Percentiles rank a stretch among this genome's conserved stretches.
phyloP scores from a whole-genome alignment of 768 basidiomycete species.

The Collybia sp. region DNA sequence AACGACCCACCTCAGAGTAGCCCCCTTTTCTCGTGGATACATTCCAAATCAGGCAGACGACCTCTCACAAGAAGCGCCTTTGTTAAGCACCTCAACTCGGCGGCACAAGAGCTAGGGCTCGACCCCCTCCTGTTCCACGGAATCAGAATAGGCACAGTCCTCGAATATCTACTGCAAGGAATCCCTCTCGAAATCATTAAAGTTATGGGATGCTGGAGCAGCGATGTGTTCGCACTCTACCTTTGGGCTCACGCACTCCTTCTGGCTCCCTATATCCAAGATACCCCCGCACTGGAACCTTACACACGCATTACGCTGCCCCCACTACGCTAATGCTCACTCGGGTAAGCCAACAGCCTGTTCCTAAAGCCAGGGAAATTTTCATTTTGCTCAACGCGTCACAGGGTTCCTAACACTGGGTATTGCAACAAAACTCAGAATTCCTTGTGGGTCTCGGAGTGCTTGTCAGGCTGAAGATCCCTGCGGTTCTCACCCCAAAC shows the following conservation, averaged over 20 bases:
- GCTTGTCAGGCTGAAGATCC: too few species aligned
- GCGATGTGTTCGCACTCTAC: conserved; percentile 16
- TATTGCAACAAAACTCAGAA: too few species aligned
- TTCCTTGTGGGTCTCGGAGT: too few species aligned
- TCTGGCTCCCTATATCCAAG: conserved; percentile 14
- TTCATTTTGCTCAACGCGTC: too few species aligned
- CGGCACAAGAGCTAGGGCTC: conserved; percentile 5
- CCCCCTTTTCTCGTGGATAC: conserved; percentile 28
- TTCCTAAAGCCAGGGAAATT: too few species aligned
- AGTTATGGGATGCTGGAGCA: conserved; percentile 28
- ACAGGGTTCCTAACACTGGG: too few species aligned
- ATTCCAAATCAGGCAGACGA: background rate
- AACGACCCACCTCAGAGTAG: conserved; percentile 18
- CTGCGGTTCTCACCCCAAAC: too few species aligned
- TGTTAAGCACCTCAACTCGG: conserved; percentile 9
- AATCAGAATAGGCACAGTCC: conserved; percentile 22
- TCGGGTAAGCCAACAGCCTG: too few species aligned
- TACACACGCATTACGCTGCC: too few species aligned
- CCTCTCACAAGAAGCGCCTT: conserved; percentile 23
- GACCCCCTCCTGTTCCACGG: conserved; percentile 21
- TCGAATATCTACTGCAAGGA: conserved; percentile 31
- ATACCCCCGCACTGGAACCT: too few species aligned
- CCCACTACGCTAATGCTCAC: too few species aligned
- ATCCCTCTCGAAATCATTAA: conserved; percentile 32
- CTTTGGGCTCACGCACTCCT: conserved; percentile 10